Base-by-base conservation (phyloP, 176 grass and related monocot genomes). In the Thalia dealbata region DNA sequence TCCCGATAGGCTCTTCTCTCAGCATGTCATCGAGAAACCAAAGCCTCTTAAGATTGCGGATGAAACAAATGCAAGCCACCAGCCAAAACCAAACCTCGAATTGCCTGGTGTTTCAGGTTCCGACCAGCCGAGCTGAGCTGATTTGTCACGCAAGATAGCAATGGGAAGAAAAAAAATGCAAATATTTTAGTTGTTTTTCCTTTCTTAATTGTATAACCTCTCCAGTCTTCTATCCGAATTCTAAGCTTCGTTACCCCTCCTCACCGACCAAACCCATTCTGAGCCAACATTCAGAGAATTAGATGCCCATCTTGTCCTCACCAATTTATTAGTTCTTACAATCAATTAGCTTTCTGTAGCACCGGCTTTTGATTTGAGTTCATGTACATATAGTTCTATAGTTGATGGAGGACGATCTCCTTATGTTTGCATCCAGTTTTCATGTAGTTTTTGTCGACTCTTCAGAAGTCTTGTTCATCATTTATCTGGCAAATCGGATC, bases 21-120 rank as follows among this genome's bases (percentile, higher is more conserved):
- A 84, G 75, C 81, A 80, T 45, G 67, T 45, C 61, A 84, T 56
- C n/a, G 85, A 87, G 69, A 91, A 84, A 69, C 84, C 86, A 30
- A 96, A 88, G 61, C 52, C 52, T 73, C 61, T 45, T 0, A 96
- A 83, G 69, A 67, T 69, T 82, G 56, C 71, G 9, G 82, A 89
- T 10, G 89, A 90, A 65, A 71, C 72, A 30, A 91, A 75, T 75
- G 75, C 69, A 30, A 77, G 67, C 76, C 10, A 50, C 35, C 67
- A 46, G 41, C n/a, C 42, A 24, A 48, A 70, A 48, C n/a, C 21
- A 7, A 25, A 54, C 26, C 16, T 52, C 3, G 70, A 72, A 52
- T 43, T 52, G 19, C 6, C 26, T 30, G 13, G 46, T 68, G 38
- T 44, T 42, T 22, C 32, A 15, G 38, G 10, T 65, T 15, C 27